A percentile compares a stretch with the other conserved stretches of the same genome.
These are phyloP conservation scores for Aspergillus felis DNA, from an alignment of 2,329 filamentous ascomycete genomes.

Conservation along the genomic window DNA sequence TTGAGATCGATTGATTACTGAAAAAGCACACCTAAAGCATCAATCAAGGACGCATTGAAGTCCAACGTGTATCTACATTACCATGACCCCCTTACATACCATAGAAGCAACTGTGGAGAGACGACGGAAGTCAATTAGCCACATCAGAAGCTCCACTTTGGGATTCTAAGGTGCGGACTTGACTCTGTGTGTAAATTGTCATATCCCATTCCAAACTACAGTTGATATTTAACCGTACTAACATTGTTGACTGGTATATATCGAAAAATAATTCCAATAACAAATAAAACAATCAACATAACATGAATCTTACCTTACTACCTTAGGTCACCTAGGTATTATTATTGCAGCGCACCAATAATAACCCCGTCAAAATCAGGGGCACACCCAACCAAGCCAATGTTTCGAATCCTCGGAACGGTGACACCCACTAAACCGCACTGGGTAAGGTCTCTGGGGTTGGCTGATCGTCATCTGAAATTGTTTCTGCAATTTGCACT, in stretches of 20 bases:
- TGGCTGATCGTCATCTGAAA: background rate
- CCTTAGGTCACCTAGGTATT: too few species aligned
- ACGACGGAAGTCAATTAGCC: background rate
- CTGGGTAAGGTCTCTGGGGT: background rate
- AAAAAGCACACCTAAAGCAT: background rate
- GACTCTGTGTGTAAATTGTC: background rate
- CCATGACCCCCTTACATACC: background rate
- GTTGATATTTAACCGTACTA: background rate
- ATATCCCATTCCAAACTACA: background rate
- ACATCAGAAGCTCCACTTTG: background rate
- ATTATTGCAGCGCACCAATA: background rate
- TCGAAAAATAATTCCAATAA: background rate
- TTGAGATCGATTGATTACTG: background rate
- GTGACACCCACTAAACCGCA: background rate
- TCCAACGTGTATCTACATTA: background rate
- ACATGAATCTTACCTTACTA: too few species aligned
- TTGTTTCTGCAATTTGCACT: background rate
- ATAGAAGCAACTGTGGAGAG: background rate
- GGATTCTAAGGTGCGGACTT: background rate
- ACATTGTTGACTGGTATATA: background rate
- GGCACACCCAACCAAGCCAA: background rate
- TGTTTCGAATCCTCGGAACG: background rate
- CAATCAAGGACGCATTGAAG: background rate
- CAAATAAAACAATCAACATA: background rate
- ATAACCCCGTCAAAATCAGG: background rate